A percentile compares a stretch with the other conserved stretches of the same genome.
phyloP scores from a whole-genome alignment of 2,329 filamentous ascomycete species.

The Claviceps sp. region DNA sequence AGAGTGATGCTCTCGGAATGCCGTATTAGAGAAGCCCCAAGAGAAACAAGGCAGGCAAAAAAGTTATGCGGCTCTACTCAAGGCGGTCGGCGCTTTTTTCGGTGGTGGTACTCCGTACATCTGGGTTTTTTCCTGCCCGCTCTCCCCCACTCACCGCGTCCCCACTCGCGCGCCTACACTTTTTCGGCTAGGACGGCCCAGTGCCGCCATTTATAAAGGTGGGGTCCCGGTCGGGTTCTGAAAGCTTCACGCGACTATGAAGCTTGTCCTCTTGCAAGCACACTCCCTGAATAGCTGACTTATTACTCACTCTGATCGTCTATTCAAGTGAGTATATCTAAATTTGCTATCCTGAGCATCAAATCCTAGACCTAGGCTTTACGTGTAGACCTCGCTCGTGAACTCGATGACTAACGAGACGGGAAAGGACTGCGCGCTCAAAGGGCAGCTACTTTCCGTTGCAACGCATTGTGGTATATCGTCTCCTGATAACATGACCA shows the following conservation, averaged over 20 bases:
- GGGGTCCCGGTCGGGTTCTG: not conserved
- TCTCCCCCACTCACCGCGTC: not conserved
- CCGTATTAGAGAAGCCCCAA: not conserved
- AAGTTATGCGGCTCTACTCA: not conserved
- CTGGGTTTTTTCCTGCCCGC: not conserved
- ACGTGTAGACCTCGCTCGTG: no score
- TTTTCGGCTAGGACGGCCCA: not conserved
- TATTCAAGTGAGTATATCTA: no score
- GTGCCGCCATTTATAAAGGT: not conserved
- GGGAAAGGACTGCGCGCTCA: not conserved
- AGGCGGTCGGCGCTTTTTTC: constrained; percentile 8
- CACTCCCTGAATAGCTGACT: no score
- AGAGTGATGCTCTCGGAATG: not conserved
- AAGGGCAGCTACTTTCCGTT: not conserved
- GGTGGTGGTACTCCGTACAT: not conserved
- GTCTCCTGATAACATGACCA: not conserved
- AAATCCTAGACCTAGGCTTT: not conserved
- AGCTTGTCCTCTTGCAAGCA: no score
- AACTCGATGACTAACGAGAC: not conserved
- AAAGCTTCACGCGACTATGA: no score
- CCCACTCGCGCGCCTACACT: not conserved
- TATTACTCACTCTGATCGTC: no score
- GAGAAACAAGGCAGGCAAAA: not conserved
- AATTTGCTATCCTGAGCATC: not conserved
- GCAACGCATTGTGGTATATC: not conserved